Base-by-base conservation (phyloP, 345 rosid species). In the Raphanus sativus region DNA sequence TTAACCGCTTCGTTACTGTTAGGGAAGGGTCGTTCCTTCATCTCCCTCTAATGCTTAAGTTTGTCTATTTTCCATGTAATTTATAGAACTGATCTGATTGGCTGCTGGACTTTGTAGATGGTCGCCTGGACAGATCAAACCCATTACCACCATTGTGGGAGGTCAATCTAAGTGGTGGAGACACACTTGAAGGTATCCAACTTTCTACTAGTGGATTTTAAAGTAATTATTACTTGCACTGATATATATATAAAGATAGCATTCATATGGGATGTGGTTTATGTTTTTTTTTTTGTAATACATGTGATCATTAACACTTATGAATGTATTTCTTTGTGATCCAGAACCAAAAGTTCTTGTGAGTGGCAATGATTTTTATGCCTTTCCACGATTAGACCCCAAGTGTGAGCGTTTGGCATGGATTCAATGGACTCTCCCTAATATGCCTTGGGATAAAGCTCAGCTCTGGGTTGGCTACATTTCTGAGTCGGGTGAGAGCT, bases 381-480 rank as follows among this genome's bases (percentile, higher is more conserved):
- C 97, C 12, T 95, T 89, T 78, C 98, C 99, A n/a, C 97, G 96
- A 2, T 24, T 95, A 61, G 97, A 95, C 48, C 78, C 88, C 5
- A 85, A 86, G 65, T 80, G 87, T 67, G 91, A 86, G 83, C 77
- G 88, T 64, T 77, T 95, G 54, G 98, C 98, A 11, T 95, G 99
- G 99, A 86, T 95, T 55, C 88, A 87, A 70, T 95, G 99, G 98
- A 78, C 85, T 65, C 98, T 88, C 72, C 98, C 99, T 54, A 89
- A 88, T 81, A 92, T 90, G 98, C 97, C 97, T 10, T 92, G 99
- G 99, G 99, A 95, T 76, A 89, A 85, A 85, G 54, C 99, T 16
- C 90, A 95, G 78, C 88, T 95, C 26, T 95, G 98, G 97, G 94
- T 90, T 83, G 99, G 97, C 68, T 86, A 88, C 84, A 86, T 92